These are phyloP conservation scores for Penicillium thymicola DNA, from an alignment of 2,329 filamentous ascomycete genomes.

Conservation along the genomic window DNA sequence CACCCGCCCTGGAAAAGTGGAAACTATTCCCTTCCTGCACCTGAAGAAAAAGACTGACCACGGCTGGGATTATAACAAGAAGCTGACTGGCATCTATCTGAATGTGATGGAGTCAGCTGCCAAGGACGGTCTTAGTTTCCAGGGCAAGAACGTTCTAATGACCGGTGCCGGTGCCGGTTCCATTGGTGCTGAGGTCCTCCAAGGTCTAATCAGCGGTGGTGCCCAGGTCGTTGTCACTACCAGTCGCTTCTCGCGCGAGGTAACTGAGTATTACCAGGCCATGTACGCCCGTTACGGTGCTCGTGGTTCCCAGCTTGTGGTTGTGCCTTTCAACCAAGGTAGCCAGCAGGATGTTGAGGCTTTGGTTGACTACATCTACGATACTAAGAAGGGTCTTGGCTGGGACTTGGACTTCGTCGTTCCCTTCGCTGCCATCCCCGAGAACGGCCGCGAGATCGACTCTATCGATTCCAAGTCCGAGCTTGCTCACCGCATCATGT, in stretches of 20 bases:
- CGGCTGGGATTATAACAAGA: slow-evolving; percentile 99
- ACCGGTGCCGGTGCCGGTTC: slow-evolving; percentile 96
- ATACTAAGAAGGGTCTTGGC: slow-evolving; percentile 89
- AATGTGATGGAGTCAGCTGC: slow-evolving; percentile 89
- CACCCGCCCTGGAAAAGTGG: slow-evolving; percentile 79
- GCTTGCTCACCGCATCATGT: slow-evolving; percentile 96
- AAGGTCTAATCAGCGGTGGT: slow-evolving; percentile 92
- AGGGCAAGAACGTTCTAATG: slow-evolving; percentile 95
- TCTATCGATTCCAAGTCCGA: slow-evolving; percentile 96
- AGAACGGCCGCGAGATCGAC: slow-evolving; percentile 97
- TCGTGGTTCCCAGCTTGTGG: slow-evolving; percentile 91
- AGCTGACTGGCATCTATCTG: slow-evolving; percentile 87
- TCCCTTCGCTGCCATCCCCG: slow-evolving; percentile 94
- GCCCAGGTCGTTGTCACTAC: slow-evolving; percentile 97
- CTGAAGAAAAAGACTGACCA: slow-evolving; percentile 95
- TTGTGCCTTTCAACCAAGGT: slow-evolving; percentile 98
- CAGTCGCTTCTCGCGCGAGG: slow-evolving; percentile 91
- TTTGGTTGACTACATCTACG: slow-evolving; percentile 93
- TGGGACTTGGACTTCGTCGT: slow-evolving; percentile 98
- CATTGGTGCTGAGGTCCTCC: slow-evolving; percentile 93
- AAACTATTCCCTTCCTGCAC: slow-evolving; percentile 97
- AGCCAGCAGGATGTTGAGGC: slow-evolving; percentile 98
- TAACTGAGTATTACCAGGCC: slow-evolving; percentile 98
- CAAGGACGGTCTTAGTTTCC: slow-evolving; percentile 81
- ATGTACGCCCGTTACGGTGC: slow-evolving; percentile 96